These are phyloP conservation scores for Helianthus annuus DNA, from an alignment of 129 eudicot species.

Conservation along the genomic window DNA sequence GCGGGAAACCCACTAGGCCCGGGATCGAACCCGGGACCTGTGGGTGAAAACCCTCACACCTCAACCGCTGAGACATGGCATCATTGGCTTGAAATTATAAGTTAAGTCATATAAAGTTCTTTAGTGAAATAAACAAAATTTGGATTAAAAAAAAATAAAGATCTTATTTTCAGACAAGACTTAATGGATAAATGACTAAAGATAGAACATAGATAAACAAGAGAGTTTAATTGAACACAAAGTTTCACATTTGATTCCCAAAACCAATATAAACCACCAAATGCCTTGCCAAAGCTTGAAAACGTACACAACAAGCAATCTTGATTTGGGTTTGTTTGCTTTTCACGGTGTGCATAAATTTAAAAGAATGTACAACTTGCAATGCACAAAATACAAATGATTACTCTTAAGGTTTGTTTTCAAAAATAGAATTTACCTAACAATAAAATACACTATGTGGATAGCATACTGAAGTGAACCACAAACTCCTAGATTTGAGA, in stretches of 20 bases:
- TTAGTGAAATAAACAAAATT: no score
- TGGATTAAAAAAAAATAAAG: neutral
- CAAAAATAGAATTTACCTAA: conserved; percentile 1
- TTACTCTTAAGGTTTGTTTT: no score
- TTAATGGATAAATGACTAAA: neutral
- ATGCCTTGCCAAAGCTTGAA: conserved; percentile 3
- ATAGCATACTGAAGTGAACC: conserved; percentile 9
- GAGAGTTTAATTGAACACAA: neutral
- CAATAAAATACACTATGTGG: conserved; percentile 1
- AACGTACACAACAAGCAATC: conserved; percentile 1
- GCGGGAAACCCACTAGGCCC: no score
- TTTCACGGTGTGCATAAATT: neutral
- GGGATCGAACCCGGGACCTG: no score
- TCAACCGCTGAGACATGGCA: no score
- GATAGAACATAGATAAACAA: neutral
- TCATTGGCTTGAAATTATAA: neutral
- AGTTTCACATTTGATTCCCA: conserved; percentile 15
- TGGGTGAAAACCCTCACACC: no score
- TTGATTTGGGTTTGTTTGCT: conserved; percentile 3
- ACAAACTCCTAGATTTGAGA: neutral
- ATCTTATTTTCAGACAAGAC: neutral
- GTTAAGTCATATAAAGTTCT: conserved; percentile 2
- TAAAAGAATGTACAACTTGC: conserved; percentile 3
- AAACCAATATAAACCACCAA: neutral
- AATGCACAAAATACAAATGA: neutral